Conservation (phyloP, 768 basidiomycete genomes). For the button mushroom (Agaricus bisporus) region DNA sequence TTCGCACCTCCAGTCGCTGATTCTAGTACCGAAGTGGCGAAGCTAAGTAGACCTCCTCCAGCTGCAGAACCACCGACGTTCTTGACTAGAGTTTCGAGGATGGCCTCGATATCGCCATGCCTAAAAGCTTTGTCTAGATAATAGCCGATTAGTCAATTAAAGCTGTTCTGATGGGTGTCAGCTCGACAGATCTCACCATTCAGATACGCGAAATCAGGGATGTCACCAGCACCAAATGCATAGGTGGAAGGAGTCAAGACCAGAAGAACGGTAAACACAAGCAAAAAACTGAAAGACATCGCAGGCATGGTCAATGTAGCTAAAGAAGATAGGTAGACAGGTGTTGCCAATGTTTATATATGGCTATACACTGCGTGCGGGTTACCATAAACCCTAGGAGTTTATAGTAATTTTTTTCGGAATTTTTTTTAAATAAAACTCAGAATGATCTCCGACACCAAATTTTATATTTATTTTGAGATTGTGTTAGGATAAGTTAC, state of each 20-base stretch:
- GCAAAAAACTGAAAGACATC: conserved; percentile 24
- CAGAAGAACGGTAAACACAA: conserved; percentile 28
- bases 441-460: no score
- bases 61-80: conserved; percentile 38
- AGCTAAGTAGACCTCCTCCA: conserved; percentile 41
- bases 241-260: conserved; percentile 39
- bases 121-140: conserved; percentile 60
- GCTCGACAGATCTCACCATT: conserved; percentile 33
- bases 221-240: conserved; percentile 63
- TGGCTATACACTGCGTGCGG: not conserved
- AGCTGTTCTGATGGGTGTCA: not conserved
- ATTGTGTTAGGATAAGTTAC: no score
- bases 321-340: conserved; percentile 5
- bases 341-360: not conserved
- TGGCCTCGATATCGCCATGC: conserved; percentile 72
- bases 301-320: conserved; percentile 16
- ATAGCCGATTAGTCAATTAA: not conserved
- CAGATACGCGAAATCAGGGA: conserved; percentile 65
- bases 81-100: conserved; percentile 56
- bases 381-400: no score
- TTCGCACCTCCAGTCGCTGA: conserved; percentile 46
- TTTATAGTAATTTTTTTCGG: no score
- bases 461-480: no score
- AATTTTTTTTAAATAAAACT: no score
- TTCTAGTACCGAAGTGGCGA: conserved; percentile 41